A percentile compares a stretch with the other conserved stretches of the same genome.
phyloP scores from a whole-genome alignment of 2,329 filamentous ascomycete species.

The Aspergillus fijiensis region DNA sequence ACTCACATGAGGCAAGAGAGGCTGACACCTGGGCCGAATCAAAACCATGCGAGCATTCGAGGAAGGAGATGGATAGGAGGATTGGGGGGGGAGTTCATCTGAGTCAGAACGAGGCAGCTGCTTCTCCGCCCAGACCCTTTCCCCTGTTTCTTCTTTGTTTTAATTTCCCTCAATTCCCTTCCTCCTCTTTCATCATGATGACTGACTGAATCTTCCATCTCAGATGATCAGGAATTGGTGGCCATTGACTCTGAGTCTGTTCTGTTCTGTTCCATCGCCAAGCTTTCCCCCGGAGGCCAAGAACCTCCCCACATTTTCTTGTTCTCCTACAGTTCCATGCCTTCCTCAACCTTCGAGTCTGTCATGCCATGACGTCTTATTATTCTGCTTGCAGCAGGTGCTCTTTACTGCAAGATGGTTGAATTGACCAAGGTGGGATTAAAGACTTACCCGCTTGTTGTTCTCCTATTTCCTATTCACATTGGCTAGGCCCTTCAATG shows the following conservation, averaged over 20 bases:
- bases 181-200: not conserved
- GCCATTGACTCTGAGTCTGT: not conserved
- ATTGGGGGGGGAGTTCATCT: not conserved
- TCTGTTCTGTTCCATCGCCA: not conserved
- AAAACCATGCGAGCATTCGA: not conserved
- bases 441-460: too few relatives aligned
- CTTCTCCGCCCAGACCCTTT: not conserved
- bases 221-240: not conserved
- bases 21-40: not conserved
- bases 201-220: not conserved
- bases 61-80: not conserved
- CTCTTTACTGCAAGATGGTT: not conserved
- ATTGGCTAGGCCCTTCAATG: not conserved
- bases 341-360: not conserved
- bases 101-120: not conserved
- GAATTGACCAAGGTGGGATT: too few relatives aligned
- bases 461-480: not conserved
- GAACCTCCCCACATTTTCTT: not conserved
- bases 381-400: not conserved
- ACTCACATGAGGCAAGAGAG: constrained; percentile 3
- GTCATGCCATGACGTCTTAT: not conserved
- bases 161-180: not conserved
- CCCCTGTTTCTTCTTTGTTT: not conserved
- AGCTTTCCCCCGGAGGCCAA: constrained; percentile 1
- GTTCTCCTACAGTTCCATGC: not conserved